Evolutionary conservation across 306 rosid genomes (phyloP).

Genomic region (Mimosa pudica): DNA sequence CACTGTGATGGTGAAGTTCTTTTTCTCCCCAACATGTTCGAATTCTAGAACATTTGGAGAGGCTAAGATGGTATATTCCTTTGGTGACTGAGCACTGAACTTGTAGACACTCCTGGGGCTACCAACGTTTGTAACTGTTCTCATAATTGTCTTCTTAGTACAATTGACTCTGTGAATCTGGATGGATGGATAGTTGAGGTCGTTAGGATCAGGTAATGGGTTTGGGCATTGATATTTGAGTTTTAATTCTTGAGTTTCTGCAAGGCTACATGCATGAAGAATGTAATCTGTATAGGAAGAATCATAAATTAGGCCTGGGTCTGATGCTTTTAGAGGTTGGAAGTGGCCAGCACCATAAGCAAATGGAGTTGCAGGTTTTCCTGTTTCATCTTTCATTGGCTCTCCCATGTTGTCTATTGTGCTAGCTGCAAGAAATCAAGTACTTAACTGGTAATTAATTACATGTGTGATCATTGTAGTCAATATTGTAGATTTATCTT

Average conservation of each 20-base stretch:
- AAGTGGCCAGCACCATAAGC: constrained; percentile 86
- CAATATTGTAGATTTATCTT: not conserved
- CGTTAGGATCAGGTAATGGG: constrained; percentile 36
- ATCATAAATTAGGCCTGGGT: constrained; percentile 89
- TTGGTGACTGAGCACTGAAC: constrained; percentile 57
- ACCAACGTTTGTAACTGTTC: constrained; percentile 87
- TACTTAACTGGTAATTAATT: not conserved
- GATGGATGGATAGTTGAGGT: constrained; percentile 87
- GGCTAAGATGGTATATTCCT: constrained; percentile 56
- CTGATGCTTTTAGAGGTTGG: constrained; percentile 63
- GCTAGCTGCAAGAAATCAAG: constrained; percentile 45
- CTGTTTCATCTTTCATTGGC: constrained; percentile 64
- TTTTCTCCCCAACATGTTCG: constrained; percentile 57
- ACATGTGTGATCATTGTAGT: not conserved
- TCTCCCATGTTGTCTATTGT: constrained; percentile 61
- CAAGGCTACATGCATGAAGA: constrained; percentile 59
- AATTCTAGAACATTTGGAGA: constrained; percentile 61
- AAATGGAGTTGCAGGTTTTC: constrained; percentile 65
- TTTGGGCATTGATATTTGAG: constrained; percentile 55
- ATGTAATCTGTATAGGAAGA: constrained; percentile 76
- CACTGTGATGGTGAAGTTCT: constrained; percentile 63
- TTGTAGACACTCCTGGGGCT: constrained; percentile 51
- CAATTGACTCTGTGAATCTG: constrained; percentile 61
- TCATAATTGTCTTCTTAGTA: constrained; percentile 39
- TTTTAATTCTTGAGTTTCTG: constrained; percentile 38